phyloP scores from a whole-genome alignment of 306 rosid genomes.

The Cyamopsis tetragonoloba region DNA sequence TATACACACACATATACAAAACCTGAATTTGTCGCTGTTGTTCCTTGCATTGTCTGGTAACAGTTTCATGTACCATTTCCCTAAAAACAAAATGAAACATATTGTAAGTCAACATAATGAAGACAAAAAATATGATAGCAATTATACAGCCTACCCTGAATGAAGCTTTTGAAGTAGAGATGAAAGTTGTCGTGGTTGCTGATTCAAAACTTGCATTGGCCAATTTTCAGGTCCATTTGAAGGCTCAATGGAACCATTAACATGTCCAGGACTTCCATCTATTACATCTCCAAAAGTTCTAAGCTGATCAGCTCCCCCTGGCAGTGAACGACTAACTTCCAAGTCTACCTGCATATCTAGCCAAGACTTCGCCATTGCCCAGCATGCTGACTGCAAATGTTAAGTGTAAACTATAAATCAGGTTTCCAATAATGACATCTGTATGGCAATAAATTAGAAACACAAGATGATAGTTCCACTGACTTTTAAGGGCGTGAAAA shows the following conservation, averaged over 20 bases:
- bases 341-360: slow-evolving; percentile 84
- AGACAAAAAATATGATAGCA: slow-evolving; percentile 17
- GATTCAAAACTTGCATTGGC: slow-evolving; percentile 86
- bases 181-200: slow-evolving; percentile 85
- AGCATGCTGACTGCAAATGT: slow-evolving; percentile 89
- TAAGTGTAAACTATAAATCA: slow-evolving; percentile 21
- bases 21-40: slow-evolving; percentile 96
- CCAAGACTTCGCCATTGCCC: slow-evolving; percentile 98
- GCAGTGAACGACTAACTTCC: slow-evolving; percentile 63
- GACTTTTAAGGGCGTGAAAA: not conserved
- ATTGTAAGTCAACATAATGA: not conserved
- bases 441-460: slow-evolving; percentile 1
- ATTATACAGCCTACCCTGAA: slow-evolving; percentile 57
- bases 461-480: not conserved
- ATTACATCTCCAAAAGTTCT: slow-evolving; percentile 50
- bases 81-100: slow-evolving; percentile 40
- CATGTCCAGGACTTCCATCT: slow-evolving; percentile 64
- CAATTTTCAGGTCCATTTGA: slow-evolving; percentile 69
- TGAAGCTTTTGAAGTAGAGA: slow-evolving; percentile 91
- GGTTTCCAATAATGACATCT: slow-evolving; percentile 20
- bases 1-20: slow-evolving; percentile 1
- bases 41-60: slow-evolving; percentile 82
- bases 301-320: slow-evolving; percentile 62
- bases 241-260: slow-evolving; percentile 46
- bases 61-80: slow-evolving; percentile 79